Conservation (phyloP, 2,329 filamentous ascomycete species). For the Aspergillus pseudoterreus region DNA sequence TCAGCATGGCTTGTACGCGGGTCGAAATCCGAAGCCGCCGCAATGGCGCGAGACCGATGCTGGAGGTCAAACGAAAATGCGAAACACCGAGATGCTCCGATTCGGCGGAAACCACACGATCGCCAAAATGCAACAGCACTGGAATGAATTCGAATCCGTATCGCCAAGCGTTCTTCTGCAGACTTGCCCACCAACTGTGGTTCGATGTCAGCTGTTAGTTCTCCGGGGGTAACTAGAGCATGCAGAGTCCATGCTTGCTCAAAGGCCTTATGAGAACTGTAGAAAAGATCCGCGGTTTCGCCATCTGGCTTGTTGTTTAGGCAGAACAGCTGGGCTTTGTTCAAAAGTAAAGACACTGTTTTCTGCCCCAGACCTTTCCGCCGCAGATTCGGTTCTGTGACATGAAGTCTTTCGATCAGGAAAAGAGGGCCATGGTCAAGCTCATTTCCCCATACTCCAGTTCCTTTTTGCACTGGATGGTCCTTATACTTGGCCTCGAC, state of each 20-base stretch:
- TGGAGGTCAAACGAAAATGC: slow-evolving; percentile 14
- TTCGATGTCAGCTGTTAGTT: slow-evolving; percentile 12
- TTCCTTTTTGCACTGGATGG: slow-evolving; percentile 26
- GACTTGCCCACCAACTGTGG: slow-evolving; percentile 15
- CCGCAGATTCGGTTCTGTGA: slow-evolving; percentile 20
- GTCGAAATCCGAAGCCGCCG: slow-evolving; percentile 13
- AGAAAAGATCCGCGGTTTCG: not conserved
- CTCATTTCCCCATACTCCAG: slow-evolving; percentile 25
- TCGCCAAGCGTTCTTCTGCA: slow-evolving; percentile 11
- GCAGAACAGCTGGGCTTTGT: slow-evolving; percentile 15
- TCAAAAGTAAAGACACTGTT: slow-evolving; percentile 27
- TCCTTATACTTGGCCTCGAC: slow-evolving; percentile 30
- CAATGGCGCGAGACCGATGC: slow-evolving; percentile 12
- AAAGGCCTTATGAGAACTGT: slow-evolving; percentile 5
- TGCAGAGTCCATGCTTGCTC: slow-evolving; percentile 14
- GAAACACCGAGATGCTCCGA: slow-evolving; percentile 17
- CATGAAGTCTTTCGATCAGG: slow-evolving; percentile 22
- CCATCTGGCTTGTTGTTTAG: slow-evolving; percentile 1
- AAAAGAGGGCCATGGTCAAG: slow-evolving; percentile 27
- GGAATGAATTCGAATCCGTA: slow-evolving; percentile 1
- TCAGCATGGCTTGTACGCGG: slow-evolving; percentile 7
- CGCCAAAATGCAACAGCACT: slow-evolving; percentile 19
- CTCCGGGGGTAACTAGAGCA: slow-evolving; percentile 16
- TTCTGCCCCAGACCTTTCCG: slow-evolving; percentile 30
- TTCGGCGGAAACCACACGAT: slow-evolving; percentile 19